Base-by-base conservation (phyloP, 805 yeast species). In the Starmerella davenportii region DNA sequence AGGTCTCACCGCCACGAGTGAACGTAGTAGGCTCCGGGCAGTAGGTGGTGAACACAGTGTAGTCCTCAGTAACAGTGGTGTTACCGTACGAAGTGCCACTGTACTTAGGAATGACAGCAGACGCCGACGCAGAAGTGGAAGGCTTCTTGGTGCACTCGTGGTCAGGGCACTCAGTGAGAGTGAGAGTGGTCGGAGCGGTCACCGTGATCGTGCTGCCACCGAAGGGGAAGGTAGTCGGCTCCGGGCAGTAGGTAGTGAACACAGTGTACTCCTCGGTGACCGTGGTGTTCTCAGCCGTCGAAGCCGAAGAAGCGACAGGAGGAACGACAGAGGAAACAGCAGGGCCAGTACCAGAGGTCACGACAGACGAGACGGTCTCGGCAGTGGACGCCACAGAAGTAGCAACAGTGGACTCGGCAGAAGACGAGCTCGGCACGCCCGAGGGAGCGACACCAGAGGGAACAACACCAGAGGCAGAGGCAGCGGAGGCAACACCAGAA, bases 111-210 rank as follows among this genome's bases (percentile, higher is more conserved):
- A 17, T 29, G 23, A 21, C 7, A 32, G 35, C 11, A 32, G 35
- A 8, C 9, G 21, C 15, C n/a, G 23, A 32, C 7, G 23, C 23
- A 18, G 35, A 7, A 32, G 35, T 32, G 15, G 35, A 7, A 29
- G 15, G 32, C 5, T 7, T 8, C 19, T 29, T 29, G 9, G 15
- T 7, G 32, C 7, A 14, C 19, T 29, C 11, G 19, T 29, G 9
- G 19, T 7, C 32, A 57, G 82, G 84, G 60, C 79, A 73, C 67
- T 79, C 76, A 54, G 92, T 78, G 72, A 79, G 69, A 59, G 90
- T 79, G 54, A 80, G 61, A 51, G 92, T 79, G 59, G 87, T 77
- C 44, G 87, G 74, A 52, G 60, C 75, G 45, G 85, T 73, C 56
- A 76, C 21, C n/a, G 23, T 8, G 11, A 20, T 9, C 9, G 34